Evolutionary conservation across 1,284 basidiomycete species (phyloP).

Genomic region (Cystobasidium slooffiae): DNA sequence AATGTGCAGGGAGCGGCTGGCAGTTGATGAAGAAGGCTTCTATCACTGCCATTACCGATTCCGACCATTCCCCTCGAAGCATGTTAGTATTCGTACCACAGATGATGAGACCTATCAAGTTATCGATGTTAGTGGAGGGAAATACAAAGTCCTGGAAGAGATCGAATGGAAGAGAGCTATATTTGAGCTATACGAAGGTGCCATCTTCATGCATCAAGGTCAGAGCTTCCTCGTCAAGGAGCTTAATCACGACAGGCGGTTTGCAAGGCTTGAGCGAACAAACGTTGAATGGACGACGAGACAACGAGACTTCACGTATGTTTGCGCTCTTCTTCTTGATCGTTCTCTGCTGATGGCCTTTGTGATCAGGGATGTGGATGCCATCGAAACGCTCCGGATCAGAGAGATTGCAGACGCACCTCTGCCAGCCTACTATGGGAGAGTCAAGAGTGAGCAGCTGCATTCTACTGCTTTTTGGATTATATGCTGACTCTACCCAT

Average conservation of each 20-base stretch:
- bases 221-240: conserved; percentile 72
- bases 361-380: conserved; percentile 71
- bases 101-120: conserved; percentile 79
- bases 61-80: conserved; percentile 73
- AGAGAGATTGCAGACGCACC: conserved; percentile 68
- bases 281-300: conserved; percentile 84
- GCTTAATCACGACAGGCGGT: conserved; percentile 76
- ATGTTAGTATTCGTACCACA: conserved; percentile 75
- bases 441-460: conserved; percentile 62
- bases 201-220: conserved; percentile 79
- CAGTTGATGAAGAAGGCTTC: conserved; percentile 67
- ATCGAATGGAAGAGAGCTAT: conserved; percentile 82
- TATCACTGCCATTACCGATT: conserved; percentile 79
- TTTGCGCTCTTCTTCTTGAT: background rate
- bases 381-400: conserved; percentile 76
- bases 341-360: background rate
- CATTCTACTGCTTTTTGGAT: background rate
- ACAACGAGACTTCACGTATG: conserved; percentile 56
- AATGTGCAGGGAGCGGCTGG: conserved; percentile 65
- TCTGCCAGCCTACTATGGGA: conserved; percentile 72
- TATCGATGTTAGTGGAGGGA: conserved; percentile 65
- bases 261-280: conserved; percentile 70
- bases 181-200: conserved; percentile 72
- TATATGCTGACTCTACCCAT: background rate
- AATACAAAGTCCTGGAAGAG: conserved; percentile 72